Conservation (phyloP, 352 stramenopile genomes). For the Pythium dissotocum region DNA sequence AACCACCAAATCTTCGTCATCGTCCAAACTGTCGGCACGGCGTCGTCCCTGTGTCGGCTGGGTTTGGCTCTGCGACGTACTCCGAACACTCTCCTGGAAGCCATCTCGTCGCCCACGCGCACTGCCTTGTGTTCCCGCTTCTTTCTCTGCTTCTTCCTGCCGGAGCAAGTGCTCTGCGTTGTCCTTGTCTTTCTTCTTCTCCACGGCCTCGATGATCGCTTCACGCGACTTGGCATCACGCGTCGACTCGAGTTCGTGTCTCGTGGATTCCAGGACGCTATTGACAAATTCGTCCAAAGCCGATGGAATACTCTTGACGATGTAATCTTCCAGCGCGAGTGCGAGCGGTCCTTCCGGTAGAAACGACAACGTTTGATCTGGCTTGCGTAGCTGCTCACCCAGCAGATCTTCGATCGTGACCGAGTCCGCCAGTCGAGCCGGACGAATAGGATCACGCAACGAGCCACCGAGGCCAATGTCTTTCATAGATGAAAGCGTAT, state of each 20-base stretch:
- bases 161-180: constrained; percentile 56
- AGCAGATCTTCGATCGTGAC: constrained; percentile 83
- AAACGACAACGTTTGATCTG: constrained; percentile 77
- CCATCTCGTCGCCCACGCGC: constrained; percentile 9
- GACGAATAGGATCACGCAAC: constrained; percentile 52
- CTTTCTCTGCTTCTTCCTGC: constrained; percentile 45
- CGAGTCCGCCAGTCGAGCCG: constrained; percentile 50
- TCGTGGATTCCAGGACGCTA: constrained; percentile 64
- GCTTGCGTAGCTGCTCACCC: constrained; percentile 52
- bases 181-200: constrained; percentile 61
- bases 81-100: constrained; percentile 15
- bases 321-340: constrained; percentile 78
- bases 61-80: constrained; percentile 18
- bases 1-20: constrained; percentile 30
- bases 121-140: constrained; percentile 13
- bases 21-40: constrained; percentile 18
- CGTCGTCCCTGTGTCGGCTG: constrained; percentile 17
- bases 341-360: constrained; percentile 67
- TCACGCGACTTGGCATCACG: constrained; percentile 53
- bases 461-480: constrained; percentile 14
- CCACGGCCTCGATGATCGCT: constrained; percentile 64
- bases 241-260: constrained; percentile 57
- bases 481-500: constrained; percentile 33
- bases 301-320: constrained; percentile 77
- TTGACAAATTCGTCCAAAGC: constrained; percentile 82